Evolutionary conservation across 1,284 basidiomycete species (phyloP).

Genomic region (Phylloboletellus chloephorus): DNA sequence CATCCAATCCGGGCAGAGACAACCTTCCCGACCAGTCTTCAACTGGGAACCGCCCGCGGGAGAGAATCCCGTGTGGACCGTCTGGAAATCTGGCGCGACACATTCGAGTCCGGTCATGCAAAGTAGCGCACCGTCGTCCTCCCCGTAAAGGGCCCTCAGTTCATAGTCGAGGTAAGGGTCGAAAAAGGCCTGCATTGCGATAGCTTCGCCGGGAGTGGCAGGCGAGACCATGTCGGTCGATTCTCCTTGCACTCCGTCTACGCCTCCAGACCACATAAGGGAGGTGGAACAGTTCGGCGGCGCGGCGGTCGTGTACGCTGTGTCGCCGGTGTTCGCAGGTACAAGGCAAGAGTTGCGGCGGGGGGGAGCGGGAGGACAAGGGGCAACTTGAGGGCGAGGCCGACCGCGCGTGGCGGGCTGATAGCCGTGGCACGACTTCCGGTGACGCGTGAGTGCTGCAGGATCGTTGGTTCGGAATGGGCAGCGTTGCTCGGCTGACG

Average conservation of each 20-base stretch:
- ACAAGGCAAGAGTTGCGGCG: not conserved
- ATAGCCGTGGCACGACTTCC: conserved; percentile 24
- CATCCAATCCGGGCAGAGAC: conserved; percentile 29
- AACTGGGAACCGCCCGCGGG: not conserved
- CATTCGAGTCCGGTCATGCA: conserved; percentile 1
- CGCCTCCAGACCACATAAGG: not conserved
- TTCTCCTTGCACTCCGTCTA: not conserved
- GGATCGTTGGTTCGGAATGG: conserved; percentile 27
- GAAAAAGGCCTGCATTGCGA: not conserved
- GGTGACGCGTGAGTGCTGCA: conserved; percentile 26
- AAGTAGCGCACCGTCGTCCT: conserved; percentile 7
- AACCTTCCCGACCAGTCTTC: conserved; percentile 7
- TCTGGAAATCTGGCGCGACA: not conserved
- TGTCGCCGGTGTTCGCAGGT: not conserved
- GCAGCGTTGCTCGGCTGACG: conserved; percentile 9
- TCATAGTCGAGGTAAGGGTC: not conserved
- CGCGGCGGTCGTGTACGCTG: not conserved
- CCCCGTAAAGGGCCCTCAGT: not conserved
- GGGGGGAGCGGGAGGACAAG: no score
- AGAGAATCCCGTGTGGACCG: not conserved
- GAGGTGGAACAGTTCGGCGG: not conserved
- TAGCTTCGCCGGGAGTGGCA: not conserved
- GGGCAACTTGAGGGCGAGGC: no score
- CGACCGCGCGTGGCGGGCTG: conserved; percentile 12
- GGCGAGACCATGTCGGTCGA: not conserved